Conservation (phyloP, 2,329 filamentous ascomycete genomes). For the Fusarium setosum region DNA sequence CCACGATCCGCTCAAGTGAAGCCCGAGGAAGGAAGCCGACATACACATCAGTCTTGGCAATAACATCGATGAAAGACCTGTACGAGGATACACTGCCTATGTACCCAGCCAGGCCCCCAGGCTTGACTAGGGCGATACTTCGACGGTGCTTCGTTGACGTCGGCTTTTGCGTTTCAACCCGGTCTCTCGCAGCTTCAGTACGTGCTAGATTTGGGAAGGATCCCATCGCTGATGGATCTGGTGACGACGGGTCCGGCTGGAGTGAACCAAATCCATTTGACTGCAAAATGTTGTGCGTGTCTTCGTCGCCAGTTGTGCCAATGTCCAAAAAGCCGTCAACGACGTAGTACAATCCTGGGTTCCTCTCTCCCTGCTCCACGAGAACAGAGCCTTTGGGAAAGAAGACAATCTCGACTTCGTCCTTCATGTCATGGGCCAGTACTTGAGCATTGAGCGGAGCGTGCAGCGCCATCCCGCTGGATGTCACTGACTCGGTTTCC, state of each 20-base stretch:
- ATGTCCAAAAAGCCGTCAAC: conserved; percentile 97
- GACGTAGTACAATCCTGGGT: conserved; percentile 96
- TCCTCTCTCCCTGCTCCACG: conserved; percentile 96
- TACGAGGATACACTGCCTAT: conserved; percentile 95
- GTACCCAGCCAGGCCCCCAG: conserved; percentile 93
- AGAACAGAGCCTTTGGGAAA: conserved; percentile 95
- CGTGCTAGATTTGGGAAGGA: conserved; percentile 44
- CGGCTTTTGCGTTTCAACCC: conserved; percentile 57
- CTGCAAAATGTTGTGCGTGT: conserved; percentile 49
- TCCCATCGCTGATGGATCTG: conserved; percentile 37
- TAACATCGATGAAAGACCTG: conserved; percentile 94
- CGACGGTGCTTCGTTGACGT: conserved; percentile 61
- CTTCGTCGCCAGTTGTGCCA: conserved; percentile 70
- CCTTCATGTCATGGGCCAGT: conserved; percentile 82
- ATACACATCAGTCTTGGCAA: conserved; percentile 98
- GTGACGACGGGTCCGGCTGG: conserved; percentile 25
- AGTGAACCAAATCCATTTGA: conserved; percentile 40
- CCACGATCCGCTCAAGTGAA: conserved; percentile 90
- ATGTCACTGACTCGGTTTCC: conserved; percentile 87
- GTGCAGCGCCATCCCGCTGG: conserved; percentile 70
- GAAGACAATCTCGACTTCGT: conserved; percentile 96
- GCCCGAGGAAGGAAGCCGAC: conserved; percentile 91
- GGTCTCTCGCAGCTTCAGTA: conserved; percentile 44
- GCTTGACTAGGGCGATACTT: conserved; percentile 91
- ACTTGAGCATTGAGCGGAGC: conserved; percentile 73